A percentile compares a stretch with the other conserved stretches of the same genome.
phyloP scores from a whole-genome alignment of 768 basidiomycete species.

The Naganishia randhawae region DNA sequence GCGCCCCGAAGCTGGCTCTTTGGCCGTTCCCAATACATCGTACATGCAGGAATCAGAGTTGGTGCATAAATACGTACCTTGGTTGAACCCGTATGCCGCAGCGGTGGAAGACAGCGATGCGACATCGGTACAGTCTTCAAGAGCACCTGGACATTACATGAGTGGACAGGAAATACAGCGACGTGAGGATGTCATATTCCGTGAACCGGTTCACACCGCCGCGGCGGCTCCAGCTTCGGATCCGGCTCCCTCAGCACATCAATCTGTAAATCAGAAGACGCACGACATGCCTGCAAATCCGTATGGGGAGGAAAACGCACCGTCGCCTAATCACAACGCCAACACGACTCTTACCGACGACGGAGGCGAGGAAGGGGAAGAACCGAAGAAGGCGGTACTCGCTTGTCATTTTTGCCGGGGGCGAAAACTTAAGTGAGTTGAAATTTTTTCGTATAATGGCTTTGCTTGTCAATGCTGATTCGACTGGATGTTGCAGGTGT shows the following conservation, averaged over 20 bases:
- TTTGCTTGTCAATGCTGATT: neutral
- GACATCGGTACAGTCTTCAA: neutral
- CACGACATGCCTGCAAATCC: neutral
- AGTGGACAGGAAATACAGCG: neutral
- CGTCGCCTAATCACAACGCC: neutral
- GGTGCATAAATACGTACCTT: neutral
- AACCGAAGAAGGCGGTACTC: constrained; percentile 39
- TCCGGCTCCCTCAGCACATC: neutral
- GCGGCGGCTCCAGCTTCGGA: neutral
- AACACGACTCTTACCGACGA: neutral
- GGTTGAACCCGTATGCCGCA: constrained; percentile 6
- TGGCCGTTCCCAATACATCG: neutral
- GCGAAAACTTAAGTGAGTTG: constrained; percentile 51
- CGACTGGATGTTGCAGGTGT: constrained; percentile 34
- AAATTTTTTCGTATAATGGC: neutral
- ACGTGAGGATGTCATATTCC: neutral
- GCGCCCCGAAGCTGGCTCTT: neutral
- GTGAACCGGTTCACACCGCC: neutral
- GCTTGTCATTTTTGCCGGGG: constrained; percentile 52
- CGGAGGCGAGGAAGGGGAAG: constrained; percentile 10
- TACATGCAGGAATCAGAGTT: neutral
- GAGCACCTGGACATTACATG: neutral
- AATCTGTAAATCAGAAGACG: neutral
- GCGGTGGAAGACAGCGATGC: constrained; percentile 3
- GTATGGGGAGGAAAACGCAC: neutral